These are phyloP conservation scores for Xylaria castorea DNA, from an alignment of 495 filamentous ascomycete species.

Conservation along the genomic window DNA sequence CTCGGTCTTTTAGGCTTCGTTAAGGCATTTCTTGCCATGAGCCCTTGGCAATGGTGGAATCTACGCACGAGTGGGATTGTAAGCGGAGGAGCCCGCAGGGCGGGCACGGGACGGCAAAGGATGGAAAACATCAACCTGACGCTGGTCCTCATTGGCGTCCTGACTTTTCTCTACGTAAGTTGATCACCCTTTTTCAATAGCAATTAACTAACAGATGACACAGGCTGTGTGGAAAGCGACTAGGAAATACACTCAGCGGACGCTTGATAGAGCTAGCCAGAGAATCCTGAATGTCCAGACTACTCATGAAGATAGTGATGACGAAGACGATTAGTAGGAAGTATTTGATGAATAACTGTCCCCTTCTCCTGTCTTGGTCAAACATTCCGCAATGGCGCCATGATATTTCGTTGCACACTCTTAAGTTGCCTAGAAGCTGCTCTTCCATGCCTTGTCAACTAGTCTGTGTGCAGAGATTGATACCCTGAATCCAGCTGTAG, in stretches of 20 bases:
- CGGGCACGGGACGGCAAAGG: slow-evolving; percentile 73
- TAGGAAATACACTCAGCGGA: slow-evolving; percentile 68
- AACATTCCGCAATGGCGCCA: slow-evolving; percentile 12
- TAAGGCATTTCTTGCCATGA: slow-evolving; percentile 76
- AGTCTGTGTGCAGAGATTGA: slow-evolving; percentile 94
- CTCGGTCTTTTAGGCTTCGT: slow-evolving; percentile 85
- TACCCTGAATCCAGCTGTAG: slow-evolving; percentile 45
- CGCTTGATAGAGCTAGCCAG: slow-evolving; percentile 77
- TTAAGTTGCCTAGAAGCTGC: slow-evolving; percentile 86
- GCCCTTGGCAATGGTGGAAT: slow-evolving; percentile 79
- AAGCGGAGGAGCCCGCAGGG: slow-evolving; percentile 54
- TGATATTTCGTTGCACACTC: slow-evolving; percentile 67
- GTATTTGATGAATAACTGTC: slow-evolving; percentile 4
- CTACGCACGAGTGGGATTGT: slow-evolving; percentile 55
- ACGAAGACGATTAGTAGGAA: slow-evolving; percentile 51
- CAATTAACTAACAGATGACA: slow-evolving; percentile 7
- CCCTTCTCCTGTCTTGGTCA: not conserved
- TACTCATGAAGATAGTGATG: slow-evolving; percentile 73
- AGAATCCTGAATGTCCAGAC: slow-evolving; percentile 80
- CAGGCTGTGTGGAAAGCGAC: slow-evolving; percentile 84
- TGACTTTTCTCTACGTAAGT: slow-evolving; percentile 84
- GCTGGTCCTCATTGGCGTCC: slow-evolving; percentile 78
- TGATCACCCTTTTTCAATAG: not conserved
- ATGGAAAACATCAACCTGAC: slow-evolving; percentile 76
- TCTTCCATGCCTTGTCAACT: slow-evolving; percentile 82